phyloP scores from a whole-genome alignment of 2,329 filamentous ascomycete species.

The Verticillium dahliae region DNA sequence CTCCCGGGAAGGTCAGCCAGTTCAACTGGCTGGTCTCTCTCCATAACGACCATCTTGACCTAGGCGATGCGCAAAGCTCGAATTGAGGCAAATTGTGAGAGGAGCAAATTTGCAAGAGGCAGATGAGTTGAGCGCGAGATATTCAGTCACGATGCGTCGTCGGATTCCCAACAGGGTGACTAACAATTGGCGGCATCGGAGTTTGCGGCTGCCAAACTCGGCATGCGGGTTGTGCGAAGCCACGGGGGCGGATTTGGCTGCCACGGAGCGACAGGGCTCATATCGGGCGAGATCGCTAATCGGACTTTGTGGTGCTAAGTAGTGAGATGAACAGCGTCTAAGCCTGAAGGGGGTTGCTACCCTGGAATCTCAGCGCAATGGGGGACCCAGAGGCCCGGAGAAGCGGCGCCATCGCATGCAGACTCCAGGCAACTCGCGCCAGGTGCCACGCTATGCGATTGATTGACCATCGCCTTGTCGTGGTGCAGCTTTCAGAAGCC shows the following conservation, averaged over 20 bases:
- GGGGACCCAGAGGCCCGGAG: background rate
- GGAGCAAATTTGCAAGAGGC: background rate
- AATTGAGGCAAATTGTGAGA: background rate
- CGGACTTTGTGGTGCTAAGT: background rate
- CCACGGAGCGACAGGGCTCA: background rate
- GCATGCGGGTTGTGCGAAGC: background rate
- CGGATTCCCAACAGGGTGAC: background rate
- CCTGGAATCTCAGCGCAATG: background rate
- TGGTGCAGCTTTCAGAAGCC: too few relatives aligned
- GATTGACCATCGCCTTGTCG: too few relatives aligned
- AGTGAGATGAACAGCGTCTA: background rate
- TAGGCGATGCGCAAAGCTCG: background rate
- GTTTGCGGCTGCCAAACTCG: background rate
- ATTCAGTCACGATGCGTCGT: background rate
- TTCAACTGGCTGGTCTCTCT: constrained; percentile 9
- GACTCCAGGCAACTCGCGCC: background rate
- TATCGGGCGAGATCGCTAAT: background rate
- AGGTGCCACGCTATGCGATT: background rate
- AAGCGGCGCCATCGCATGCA: background rate
- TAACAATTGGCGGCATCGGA: background rate
- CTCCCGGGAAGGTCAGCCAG: constrained; percentile 24
- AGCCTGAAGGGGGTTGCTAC: background rate
- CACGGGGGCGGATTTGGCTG: background rate
- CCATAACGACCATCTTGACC: constrained; percentile 2
- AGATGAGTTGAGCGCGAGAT: background rate